phyloP scores from a whole-genome alignment of 169 alveolate species.

The Perkinsus chesapeaki region DNA sequence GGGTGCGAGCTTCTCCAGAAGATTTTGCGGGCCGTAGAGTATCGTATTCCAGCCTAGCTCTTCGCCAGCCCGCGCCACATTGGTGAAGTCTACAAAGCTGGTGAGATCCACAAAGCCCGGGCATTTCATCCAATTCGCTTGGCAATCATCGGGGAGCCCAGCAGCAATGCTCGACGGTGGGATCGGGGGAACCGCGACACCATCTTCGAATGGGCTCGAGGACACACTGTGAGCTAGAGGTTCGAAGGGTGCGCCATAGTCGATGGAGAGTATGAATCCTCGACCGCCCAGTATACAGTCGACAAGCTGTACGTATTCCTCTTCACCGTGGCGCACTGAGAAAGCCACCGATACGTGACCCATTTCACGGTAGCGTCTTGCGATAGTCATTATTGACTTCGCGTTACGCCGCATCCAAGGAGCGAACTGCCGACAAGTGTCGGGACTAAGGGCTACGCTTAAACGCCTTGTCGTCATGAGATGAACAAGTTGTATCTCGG shows the following conservation, averaged over 20 bases:
- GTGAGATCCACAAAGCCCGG: constrained; percentile 1
- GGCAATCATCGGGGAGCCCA: not conserved
- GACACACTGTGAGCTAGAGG: not conserved
- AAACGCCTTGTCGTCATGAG: not conserved
- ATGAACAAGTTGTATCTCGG: not conserved
- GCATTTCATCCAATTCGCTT: not conserved
- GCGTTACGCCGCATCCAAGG: not conserved
- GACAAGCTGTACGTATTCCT: not conserved
- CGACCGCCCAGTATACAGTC: constrained; percentile 2
- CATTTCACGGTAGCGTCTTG: not conserved
- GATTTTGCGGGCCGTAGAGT: not conserved
- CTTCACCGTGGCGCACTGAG: constrained; percentile 9
- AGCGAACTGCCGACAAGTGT: not conserved
- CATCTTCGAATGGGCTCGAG: not conserved
- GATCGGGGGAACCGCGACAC: not conserved
- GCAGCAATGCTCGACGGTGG: not conserved
- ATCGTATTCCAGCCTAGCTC: constrained; percentile 7
- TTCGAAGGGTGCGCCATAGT: constrained; percentile 8
- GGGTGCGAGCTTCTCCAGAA: not conserved
- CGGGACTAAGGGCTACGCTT: not conserved
- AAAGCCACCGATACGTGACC: not conserved
- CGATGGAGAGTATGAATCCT: not conserved
- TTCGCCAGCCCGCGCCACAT: not conserved
- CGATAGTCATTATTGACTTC: not conserved
- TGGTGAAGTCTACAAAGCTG: constrained; percentile 6